Base-by-base conservation (phyloP, 2,329 filamentous ascomycete species). In the Neopestalotiopsis clavispora region DNA sequence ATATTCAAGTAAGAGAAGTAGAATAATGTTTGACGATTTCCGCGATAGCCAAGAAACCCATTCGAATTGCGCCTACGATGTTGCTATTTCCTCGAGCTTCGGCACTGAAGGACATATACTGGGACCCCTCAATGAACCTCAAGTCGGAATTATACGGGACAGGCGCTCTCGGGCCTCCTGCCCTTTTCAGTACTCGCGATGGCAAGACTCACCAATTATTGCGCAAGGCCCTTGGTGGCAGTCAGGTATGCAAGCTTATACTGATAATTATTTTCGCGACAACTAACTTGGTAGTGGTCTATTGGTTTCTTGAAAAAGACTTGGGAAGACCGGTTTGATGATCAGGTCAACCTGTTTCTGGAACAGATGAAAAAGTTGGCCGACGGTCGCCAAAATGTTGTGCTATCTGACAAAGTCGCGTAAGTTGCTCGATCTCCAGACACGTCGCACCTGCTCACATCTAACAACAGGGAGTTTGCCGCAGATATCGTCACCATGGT, bases 401-500 rank as follows among this genome's bases (percentile, higher is more conserved):
- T 75, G 56, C 23, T 82, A 2, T 76, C 71, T 4, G 79, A 81
- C 69, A 81, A 79, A 67, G 74, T 80, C 17, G 79, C 79, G 17
- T 74, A 62, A 70, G 65, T 66, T 20, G 20, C 38, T 63, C 13
- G 20, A 23, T 40, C 14, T 52, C n/a, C 10, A 32, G 40, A 14
- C 32, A 6, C 13, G 2, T 62, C 5, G 32, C n/a, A 42, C 23
- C 5, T 42, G 6, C 34, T 34, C 3, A 58, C 9, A 4, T 52
- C 9, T 42, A 23, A 58, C 4, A 4, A 49, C 20, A 74, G 73
- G 28, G 76, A 82, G 68, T 82, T 82, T 70, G 79, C 80, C 4
- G 79, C 80, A 7, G 81, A 83, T 63, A 78, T 82, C 59, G 80
- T 83, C 77, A 79, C 78, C 17, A 78, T 81, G 74, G 74, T 83